Percentiles rank a stretch among this genome's conserved stretches.
Evolutionary conservation across 2,329 filamentous ascomycete genomes (phyloP).

Genomic region (Bimuria novae-zelandiae): DNA sequence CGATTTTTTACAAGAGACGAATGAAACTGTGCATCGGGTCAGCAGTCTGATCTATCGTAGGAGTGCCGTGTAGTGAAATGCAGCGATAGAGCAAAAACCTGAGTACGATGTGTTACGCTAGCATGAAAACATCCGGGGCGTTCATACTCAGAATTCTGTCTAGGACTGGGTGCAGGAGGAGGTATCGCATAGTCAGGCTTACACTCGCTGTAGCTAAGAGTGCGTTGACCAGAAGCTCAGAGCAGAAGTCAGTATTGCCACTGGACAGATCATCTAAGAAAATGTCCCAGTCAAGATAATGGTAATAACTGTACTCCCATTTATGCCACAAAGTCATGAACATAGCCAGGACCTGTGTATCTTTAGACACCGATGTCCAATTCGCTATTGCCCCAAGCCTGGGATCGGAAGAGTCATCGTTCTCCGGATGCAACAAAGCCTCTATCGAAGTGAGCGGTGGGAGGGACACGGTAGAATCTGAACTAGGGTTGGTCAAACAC

Average conservation of each 20-base stretch:
- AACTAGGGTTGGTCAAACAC: constrained; percentile 38
- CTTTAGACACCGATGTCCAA: constrained; percentile 32
- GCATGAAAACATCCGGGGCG: too few species aligned
- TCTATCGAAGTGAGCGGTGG: constrained; percentile 27
- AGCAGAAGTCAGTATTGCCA: constrained; percentile 33
- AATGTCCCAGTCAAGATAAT: constrained; percentile 36
- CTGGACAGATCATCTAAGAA: constrained; percentile 36
- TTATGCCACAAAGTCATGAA: constrained; percentile 33
- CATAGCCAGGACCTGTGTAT: constrained; percentile 23
- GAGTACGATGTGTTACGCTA: too few species aligned
- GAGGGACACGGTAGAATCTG: constrained; percentile 27
- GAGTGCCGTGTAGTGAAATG: too few species aligned
- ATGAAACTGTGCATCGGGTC: constrained; percentile 26
- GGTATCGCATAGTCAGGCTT: constrained; percentile 17
- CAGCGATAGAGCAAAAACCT: too few species aligned
- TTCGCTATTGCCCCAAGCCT: constrained; percentile 22
- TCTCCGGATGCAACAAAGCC: constrained; percentile 20
- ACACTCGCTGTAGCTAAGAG: constrained; percentile 38
- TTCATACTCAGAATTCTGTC: too few species aligned
- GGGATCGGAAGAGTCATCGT: constrained; percentile 17
- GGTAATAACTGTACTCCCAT: constrained; percentile 35
- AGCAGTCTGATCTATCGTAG: background rate
- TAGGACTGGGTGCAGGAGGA: too few species aligned
- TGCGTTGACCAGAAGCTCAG: constrained; percentile 36
- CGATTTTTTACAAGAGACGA: constrained; percentile 32